phyloP scores from a whole-genome alignment of 331 rosid species.

The Acacia concinna region DNA sequence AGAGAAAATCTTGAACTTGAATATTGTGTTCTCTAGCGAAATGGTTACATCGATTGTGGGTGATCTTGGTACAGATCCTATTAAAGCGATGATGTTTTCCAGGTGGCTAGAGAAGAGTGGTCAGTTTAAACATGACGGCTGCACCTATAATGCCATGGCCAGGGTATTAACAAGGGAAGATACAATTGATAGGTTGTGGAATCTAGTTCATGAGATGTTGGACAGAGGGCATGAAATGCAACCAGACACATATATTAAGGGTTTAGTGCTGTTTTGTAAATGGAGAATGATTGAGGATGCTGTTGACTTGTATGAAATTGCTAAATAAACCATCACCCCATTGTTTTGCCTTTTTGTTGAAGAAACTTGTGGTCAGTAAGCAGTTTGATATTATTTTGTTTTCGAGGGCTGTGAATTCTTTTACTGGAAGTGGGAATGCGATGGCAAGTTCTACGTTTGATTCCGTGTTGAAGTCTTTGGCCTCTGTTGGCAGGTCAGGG shows the following conservation, averaged over 20 bases:
- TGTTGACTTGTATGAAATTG: conserved; percentile 74
- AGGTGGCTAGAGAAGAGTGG: conserved; percentile 79
- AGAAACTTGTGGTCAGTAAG: conserved; percentile 50
- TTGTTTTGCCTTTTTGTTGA: conserved; percentile 58
- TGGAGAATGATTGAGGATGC: conserved; percentile 65
- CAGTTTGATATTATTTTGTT: conserved; percentile 58
- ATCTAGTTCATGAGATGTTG: conserved; percentile 68
- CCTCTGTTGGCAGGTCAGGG: conserved; percentile 54
- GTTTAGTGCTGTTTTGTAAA: conserved; percentile 61
- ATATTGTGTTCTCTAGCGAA: conserved; percentile 43
- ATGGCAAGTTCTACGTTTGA: conserved; percentile 52
- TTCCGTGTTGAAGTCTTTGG: conserved; percentile 60
- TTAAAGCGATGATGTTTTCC: conserved; percentile 64
- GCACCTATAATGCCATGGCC: conserved; percentile 65
- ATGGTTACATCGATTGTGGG: conserved; percentile 53
- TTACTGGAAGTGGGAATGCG: conserved; percentile 47
- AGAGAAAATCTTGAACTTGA: conserved; percentile 47
- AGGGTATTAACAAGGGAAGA: conserved; percentile 78
- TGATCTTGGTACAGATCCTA: conserved; percentile 53
- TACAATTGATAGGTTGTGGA: conserved; percentile 71
- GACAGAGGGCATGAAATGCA: conserved; percentile 58
- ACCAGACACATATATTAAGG: conserved; percentile 56
- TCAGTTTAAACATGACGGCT: conserved; percentile 60
- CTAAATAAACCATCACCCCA: conserved; percentile 52
- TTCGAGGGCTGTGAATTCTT: conserved; percentile 54